Base-by-base conservation (phyloP, 2,329 filamentous ascomycete genomes). In the Tolypocladium ophioglossoides region DNA sequence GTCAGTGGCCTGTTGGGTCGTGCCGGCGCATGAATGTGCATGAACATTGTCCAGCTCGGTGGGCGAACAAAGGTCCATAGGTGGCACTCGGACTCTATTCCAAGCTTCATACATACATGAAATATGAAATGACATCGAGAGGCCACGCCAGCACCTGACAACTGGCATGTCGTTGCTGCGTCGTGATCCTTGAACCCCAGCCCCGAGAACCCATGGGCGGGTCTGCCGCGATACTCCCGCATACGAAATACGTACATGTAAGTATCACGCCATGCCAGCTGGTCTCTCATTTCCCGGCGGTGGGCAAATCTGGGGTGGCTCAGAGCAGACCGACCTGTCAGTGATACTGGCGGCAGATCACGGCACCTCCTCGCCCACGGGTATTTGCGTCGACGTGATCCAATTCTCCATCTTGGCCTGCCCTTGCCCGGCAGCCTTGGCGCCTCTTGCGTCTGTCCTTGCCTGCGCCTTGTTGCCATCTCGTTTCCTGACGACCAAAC, bases 371-470 rank as follows among this genome's bases (percentile, higher is more conserved):
- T 70, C 69, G 12, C 68, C 70, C 40, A 67, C 65, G 18, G 78
- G 80, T 59, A 83, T 73, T 67, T 91, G 89, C n/a, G 87, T 91
- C 49, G 86, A 89, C 27, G 79, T 76, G 64, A 92, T 91, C 85
- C 89, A 92, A 64, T 89, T 87, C 71, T 91, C 87, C 87, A 92
- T 90, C 69, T 83, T 78, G 54, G 82, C 84, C 66, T 87, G 85
- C 44, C 83, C 82, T 49, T 72, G 85, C 41, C 83, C 81, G 41
- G 72, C 74, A 12, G 74, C 70, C 53, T 60, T 63, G 41, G 54
- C 59, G 44, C 61, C 62, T 51, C 60, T 50, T 44, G 51, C 63
- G 54, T 65, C 64, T 51, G 58, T 59, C 54, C 65, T 58, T 54
- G 66, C 58, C 52, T 65, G 69, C 49, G 69, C 67, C 60, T 72